Base-by-base conservation (phyloP, 805 yeast genomes). In the Yarrowia osloensis region DNA sequence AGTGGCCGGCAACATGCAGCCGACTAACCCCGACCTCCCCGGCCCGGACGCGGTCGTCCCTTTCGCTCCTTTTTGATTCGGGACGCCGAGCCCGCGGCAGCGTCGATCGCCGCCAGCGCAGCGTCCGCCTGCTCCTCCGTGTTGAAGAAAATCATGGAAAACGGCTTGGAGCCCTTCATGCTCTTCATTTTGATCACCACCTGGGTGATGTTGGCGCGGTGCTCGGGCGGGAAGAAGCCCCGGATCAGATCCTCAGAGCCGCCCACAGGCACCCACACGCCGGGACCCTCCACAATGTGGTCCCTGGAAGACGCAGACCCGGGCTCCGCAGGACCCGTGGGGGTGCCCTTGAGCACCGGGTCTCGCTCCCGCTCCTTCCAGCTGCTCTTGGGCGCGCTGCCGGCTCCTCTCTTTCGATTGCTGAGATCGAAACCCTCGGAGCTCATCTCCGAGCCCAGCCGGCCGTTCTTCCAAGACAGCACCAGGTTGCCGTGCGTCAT, bases 371-470 rank as follows among this genome's bases (percentile, higher is more conserved):
- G 44, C 61, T 54, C 61, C 61, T 24, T 54, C 61, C 61, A 54
- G 61, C 63, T 28, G 47, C 29, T 29, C 40, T 50, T 40, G 57
- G 50, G 46, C 42, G 63, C 40, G 37, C 31, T 54, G 35, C 40
- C 21, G 44, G 24, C 40, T 17, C 42, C 63, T 54, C 44, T 52
- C 67, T 73, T 70, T 67, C 88, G 81, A 74, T 82, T 85, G 9
- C 77, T 77, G 74, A 88, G 88, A 71, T 87, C 86, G 73, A 88
- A 88, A 2, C 95, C 95, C 54, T 79, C 79, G 6, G 90, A 80
- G 31, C 75, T 74, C 49, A 86, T 80, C 66, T 85, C 85, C 74
- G 86, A 80, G 47, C 81, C 79, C 66, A 88, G 78, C 62, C 79
- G 75, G 2, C 88, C 86, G 65, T 80, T 78, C 15, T 73, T 77